Conservation (phyloP, 1,139 yeast species). For the Candida freyschussii region DNA sequence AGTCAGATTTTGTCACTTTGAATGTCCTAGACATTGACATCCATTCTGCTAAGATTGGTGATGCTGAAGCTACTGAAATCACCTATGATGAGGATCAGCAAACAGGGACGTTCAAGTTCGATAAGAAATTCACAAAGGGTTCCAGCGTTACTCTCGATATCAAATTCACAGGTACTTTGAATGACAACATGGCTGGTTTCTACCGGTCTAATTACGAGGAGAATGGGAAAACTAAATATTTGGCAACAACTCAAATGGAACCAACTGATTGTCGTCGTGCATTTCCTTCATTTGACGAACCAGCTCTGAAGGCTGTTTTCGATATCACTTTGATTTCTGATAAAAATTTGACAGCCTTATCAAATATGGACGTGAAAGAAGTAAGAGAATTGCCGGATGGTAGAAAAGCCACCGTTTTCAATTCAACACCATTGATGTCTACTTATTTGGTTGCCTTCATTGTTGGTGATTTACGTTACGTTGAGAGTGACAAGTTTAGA, state of each 20-base stretch:
- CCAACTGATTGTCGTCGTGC: constrained; percentile 89
- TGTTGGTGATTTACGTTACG: constrained; percentile 68
- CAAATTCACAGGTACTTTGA: constrained; percentile 64
- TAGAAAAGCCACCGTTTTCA: constrained; percentile 44
- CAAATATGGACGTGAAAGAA: constrained; percentile 70
- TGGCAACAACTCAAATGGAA: constrained; percentile 86
- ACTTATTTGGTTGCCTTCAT: constrained; percentile 77
- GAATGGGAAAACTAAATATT: constrained; percentile 51
- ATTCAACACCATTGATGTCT: constrained; percentile 66
- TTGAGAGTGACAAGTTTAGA: constrained; percentile 42
- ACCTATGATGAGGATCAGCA: constrained; percentile 51
- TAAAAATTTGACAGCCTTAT: constrained; percentile 57
- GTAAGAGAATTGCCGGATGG: constrained; percentile 45
- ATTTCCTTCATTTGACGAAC: constrained; percentile 89
- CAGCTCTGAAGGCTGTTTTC: constrained; percentile 75
- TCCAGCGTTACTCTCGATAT: constrained; percentile 42
- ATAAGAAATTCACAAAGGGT: constrained; percentile 43
- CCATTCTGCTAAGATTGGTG: constrained; percentile 44
- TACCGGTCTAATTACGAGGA: constrained; percentile 68
- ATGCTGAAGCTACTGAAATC: constrained; percentile 29
- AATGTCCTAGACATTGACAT: constrained; percentile 65
- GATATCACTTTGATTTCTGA: constrained; percentile 60
- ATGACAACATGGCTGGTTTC: constrained; percentile 83
- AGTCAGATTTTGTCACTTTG: constrained; percentile 42
- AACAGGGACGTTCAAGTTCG: constrained; percentile 58